Conservation (phyloP, 345 rosid species). For the Arabis hirsuta region DNA sequence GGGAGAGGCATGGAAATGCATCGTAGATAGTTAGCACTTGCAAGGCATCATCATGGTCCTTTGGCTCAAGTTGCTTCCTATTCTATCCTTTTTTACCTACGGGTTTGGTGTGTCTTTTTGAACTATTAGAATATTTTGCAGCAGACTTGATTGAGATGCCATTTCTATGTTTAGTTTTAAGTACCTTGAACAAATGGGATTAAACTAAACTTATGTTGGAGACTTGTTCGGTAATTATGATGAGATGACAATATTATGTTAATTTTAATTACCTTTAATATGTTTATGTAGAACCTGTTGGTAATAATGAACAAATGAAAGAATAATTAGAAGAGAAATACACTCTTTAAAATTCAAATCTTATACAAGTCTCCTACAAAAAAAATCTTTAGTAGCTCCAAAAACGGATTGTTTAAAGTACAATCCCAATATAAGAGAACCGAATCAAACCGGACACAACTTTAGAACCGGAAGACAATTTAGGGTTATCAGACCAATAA, state of each 20-base stretch:
- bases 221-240: background rate
- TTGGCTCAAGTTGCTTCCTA: conserved; percentile 1
- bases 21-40: background rate
- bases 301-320: background rate
- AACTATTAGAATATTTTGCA: conserved; percentile 4
- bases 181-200: background rate
- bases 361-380: background rate
- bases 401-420: background rate
- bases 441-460: conserved; percentile 3
- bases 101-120: background rate
- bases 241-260: background rate
- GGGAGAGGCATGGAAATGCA: background rate
- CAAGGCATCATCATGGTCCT: conserved; percentile 4
- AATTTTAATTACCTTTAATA: background rate
- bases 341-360: background rate
- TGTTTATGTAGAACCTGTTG: background rate
- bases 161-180: too few species aligned
- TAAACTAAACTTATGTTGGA: background rate
- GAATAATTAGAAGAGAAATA: background rate
- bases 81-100: background rate
- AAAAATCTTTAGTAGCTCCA: background rate
- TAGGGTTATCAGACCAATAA: background rate
- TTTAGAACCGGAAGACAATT: background rate
- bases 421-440: background rate
- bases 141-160: background rate